These are phyloP conservation scores for Trichothecium sympodiale DNA, from an alignment of 2,329 filamentous ascomycete genomes.

Conservation along the genomic window DNA sequence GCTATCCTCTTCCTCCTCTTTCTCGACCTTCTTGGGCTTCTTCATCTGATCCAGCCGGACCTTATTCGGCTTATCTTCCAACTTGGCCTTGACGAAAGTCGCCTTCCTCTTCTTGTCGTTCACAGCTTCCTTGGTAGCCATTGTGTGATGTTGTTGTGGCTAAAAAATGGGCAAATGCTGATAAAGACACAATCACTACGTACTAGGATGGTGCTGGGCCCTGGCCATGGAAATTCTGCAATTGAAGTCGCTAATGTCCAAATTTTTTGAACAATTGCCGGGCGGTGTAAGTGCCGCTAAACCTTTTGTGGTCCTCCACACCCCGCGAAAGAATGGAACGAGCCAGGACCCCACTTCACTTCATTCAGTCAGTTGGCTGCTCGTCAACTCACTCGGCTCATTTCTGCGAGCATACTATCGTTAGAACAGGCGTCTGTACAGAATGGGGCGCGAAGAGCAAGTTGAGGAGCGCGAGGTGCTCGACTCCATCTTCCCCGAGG, in stretches of 20 bases:
- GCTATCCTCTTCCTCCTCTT: conserved; percentile 28
- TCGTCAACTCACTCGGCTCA: too few relatives aligned
- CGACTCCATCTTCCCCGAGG: conserved; percentile 95
- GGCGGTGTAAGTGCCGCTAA: conserved; percentile 21
- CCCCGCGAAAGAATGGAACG: neutral
- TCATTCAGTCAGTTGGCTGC: too few relatives aligned
- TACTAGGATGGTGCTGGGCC: too few relatives aligned
- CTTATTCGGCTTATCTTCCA: conserved; percentile 39
- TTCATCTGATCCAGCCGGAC: conserved; percentile 25
- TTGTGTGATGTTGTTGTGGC: conserved; percentile 14
- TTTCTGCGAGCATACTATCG: neutral
- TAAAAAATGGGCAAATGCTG: neutral
- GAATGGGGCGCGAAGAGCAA: conserved; percentile 74
- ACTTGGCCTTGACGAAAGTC: conserved; percentile 30
- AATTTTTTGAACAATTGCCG: conserved; percentile 19
- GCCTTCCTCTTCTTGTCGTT: conserved; percentile 48
- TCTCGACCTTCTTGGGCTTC: conserved; percentile 16
- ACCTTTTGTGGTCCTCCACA: conserved; percentile 6
- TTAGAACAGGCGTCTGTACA: neutral
- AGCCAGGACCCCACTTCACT: conserved; percentile 12
- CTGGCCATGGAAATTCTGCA: conserved; percentile 6
- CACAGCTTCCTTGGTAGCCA: conserved; percentile 37
- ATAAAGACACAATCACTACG: too few relatives aligned
- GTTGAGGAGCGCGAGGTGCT: conserved; percentile 94
- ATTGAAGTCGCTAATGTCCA: conserved; percentile 4